Percentiles rank a stretch among this genome's conserved stretches.
Conservation (phyloP, 1,284 basidiomycete genomes). For the Baeospora myosura region DNA sequence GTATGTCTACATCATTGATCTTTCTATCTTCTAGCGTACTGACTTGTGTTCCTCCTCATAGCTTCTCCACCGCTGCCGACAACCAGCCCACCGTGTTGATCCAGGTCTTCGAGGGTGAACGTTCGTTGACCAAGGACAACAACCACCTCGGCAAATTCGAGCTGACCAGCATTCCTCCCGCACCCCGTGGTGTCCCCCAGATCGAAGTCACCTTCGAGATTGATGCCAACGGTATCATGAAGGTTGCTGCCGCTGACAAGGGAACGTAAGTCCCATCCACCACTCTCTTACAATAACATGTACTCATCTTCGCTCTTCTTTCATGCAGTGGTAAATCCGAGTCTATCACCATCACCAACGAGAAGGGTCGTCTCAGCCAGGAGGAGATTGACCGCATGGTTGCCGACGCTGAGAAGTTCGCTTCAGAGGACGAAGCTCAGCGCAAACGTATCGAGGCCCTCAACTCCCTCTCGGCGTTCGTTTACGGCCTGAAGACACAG, state of each 20-base stretch:
- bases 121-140: slow-evolving; percentile 95
- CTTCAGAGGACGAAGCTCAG: slow-evolving; percentile 78
- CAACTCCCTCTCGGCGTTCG: slow-evolving; percentile 71
- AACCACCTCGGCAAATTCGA: slow-evolving; percentile 97
- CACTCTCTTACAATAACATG: not conserved
- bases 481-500: slow-evolving; percentile 83
- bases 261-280: slow-evolving; percentile 76
- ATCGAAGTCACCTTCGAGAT: slow-evolving; percentile 95
- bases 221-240: slow-evolving; percentile 90
- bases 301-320: slow-evolving; percentile 7
- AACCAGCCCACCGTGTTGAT: slow-evolving; percentile 91
- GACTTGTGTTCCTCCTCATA: slow-evolving; percentile 22
- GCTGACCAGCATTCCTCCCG: slow-evolving; percentile 86
- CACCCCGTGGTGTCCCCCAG: slow-evolving; percentile 91
- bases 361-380: slow-evolving; percentile 76
- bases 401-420: slow-evolving; percentile 86
- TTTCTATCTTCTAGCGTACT: not conserved
- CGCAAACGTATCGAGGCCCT: slow-evolving; percentile 85
- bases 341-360: slow-evolving; percentile 84
- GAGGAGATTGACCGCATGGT: slow-evolving; percentile 94
- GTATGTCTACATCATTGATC: slow-evolving; percentile 27
- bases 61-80: slow-evolving; percentile 93
- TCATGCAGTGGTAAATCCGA: slow-evolving; percentile 70
- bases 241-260: slow-evolving; percentile 84
- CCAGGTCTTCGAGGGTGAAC: slow-evolving; percentile 92